phyloP scores from a whole-genome alignment of 129 eudicot species.

The Scalesia atractyloides region DNA sequence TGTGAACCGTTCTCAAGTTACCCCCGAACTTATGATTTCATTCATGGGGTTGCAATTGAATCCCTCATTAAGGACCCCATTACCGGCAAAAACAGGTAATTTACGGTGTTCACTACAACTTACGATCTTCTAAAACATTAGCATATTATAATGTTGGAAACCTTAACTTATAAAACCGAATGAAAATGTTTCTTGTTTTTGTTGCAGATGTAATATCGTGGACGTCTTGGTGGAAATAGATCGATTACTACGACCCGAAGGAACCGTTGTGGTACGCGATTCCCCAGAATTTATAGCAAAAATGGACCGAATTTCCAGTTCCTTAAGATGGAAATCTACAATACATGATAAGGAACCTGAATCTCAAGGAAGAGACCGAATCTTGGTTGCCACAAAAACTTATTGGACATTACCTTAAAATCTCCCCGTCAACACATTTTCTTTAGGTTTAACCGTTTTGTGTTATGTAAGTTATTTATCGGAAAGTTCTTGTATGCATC shows the following conservation, averaged over 20 bases:
- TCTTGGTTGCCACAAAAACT: conserved; percentile 76
- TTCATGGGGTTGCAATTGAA: conserved; percentile 76
- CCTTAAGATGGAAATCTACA: conserved; percentile 63
- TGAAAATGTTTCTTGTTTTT: conserved; percentile 4
- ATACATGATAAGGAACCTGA: conserved; percentile 82
- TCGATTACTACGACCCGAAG: conserved; percentile 77
- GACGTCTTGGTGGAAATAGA: conserved; percentile 90
- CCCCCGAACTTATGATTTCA: conserved; percentile 92
- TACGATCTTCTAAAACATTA: neutral
- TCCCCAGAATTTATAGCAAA: conserved; percentile 76
- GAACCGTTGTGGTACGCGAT: conserved; percentile 80
- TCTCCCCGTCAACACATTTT: conserved; percentile 39
- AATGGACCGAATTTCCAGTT: conserved; percentile 61
- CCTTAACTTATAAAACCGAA: neutral
- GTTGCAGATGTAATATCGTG: conserved; percentile 78
- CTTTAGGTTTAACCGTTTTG: conserved; percentile 15
- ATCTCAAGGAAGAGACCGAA: conserved; percentile 66
- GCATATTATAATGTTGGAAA: neutral
- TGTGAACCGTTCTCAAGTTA: conserved; percentile 99
- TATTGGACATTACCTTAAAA: conserved; percentile 55
- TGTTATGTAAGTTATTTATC: conserved; percentile 26
- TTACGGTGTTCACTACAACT: neutral
- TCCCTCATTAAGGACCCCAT: conserved; percentile 67
- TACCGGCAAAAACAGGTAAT: conserved; percentile 79
- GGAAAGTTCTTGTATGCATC: conserved; percentile 30